Evolutionary conservation across 2,329 filamentous ascomycete species (phyloP).

Genomic region (Cordyceps pruinosa): DNA sequence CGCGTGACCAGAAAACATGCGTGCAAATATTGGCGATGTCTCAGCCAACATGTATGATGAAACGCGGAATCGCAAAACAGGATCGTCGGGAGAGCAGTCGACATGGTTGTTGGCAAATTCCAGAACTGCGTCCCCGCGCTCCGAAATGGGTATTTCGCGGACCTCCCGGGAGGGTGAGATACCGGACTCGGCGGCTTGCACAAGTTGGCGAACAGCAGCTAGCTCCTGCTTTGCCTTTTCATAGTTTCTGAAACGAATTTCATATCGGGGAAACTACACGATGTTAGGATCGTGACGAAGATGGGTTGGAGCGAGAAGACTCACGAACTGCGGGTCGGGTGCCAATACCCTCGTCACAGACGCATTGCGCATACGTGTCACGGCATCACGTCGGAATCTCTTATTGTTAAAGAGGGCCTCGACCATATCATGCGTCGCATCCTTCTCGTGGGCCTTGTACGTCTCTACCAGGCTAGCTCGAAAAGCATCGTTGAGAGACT

Average conservation of each 20-base stretch:
- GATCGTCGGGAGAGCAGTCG: constrained; percentile 26
- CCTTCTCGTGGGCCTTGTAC: constrained; percentile 39
- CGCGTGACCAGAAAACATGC: constrained; percentile 35
- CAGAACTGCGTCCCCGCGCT: constrained; percentile 42
- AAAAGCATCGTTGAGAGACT: constrained; percentile 35
- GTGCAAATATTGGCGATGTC: constrained; percentile 44
- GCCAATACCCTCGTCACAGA: constrained; percentile 37
- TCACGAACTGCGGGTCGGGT: constrained; percentile 37
- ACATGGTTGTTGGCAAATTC: constrained; percentile 41
- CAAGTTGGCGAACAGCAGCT: constrained; percentile 30
- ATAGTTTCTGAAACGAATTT: constrained; percentile 41
- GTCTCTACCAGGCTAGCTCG: constrained; percentile 35
- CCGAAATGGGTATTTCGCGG: constrained; percentile 37
- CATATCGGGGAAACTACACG: constrained; percentile 35
- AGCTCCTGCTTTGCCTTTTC: constrained; percentile 38
- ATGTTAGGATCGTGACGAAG: constrained; percentile 9
- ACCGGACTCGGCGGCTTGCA: constrained; percentile 34
- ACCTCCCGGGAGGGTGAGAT: constrained; percentile 33
- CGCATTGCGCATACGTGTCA: constrained; percentile 39
- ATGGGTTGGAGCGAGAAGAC: constrained; percentile 10
- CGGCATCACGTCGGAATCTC: constrained; percentile 34
- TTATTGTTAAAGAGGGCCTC: constrained; percentile 37
- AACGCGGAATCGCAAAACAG: constrained; percentile 43
- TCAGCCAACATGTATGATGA: constrained; percentile 44
- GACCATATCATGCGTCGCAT: constrained; percentile 36